Base-by-base conservation (phyloP, 179 eudicot species). In the Silene vulgaris region DNA sequence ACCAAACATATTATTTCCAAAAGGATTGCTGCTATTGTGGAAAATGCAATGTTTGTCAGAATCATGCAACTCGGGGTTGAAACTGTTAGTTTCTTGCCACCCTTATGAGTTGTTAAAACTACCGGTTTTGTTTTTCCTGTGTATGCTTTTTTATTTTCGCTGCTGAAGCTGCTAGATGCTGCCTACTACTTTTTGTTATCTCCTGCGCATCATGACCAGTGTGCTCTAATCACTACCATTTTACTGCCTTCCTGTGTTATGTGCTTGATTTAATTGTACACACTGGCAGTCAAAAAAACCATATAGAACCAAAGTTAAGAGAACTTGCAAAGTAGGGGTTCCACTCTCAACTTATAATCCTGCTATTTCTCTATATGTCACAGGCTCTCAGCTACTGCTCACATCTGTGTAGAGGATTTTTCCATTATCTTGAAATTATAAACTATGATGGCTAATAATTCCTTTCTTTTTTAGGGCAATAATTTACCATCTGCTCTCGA, bases 401-500 rank as follows among this genome's bases (percentile, higher is more conserved):
- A 43, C 72, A 45, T 69, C n/a, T 43, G 54, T 4, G 50, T 69
- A 40, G 14, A 48, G 6, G 60, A 70, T 45, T 16, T 23, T 48
- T 5, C 21, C 21, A 5, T 52, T 2, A 69, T 48, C 60, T 52
- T 13, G 30, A 69, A 19, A 19, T 69, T 43, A 11, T 69, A 13
- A 48, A 57, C 37, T 20, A 32, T 56, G 70, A 40, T 68, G 29
- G 32, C 56, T 76, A 28, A 67, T 79, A 72, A 8, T 68, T 63
- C 71, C 61, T 74, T 32, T 50, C 19, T 50, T 50, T 77, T 76
- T 11, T 72, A 96, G 99, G 93, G 83, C 69, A 77, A 79, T 73
- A 90, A 88, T 82, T 78, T 84, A 77, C 81, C 93, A n/a, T n/a
- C 40, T 80, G 90, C 87, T 14, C 87, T 96, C 81, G 89, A 88